Conservation (phyloP, 305 asterid species). For the Fraxinus sp. region DNA sequence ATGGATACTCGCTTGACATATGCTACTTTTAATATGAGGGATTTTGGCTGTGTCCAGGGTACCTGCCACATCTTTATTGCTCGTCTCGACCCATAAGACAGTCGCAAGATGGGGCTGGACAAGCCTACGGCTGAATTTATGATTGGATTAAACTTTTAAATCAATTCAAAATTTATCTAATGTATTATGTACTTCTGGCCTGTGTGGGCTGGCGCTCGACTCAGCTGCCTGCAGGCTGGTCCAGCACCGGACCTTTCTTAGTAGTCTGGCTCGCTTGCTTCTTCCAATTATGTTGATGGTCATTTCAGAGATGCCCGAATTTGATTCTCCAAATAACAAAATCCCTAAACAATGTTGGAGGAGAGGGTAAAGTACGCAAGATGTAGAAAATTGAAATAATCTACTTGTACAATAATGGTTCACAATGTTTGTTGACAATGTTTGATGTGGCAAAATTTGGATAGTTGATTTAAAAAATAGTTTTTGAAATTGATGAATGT, state of each 20-base stretch:
- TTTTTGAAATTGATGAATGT: too few species aligned
- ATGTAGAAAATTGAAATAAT: background rate
- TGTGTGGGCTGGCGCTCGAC: background rate
- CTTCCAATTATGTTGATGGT: background rate
- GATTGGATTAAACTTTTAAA: background rate
- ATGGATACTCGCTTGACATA: slow-evolving; percentile 5
- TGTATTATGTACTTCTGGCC: background rate
- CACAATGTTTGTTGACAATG: too few species aligned
- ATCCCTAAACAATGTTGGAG: background rate
- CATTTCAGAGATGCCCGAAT: background rate
- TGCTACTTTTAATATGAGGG: background rate
- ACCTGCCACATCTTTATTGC: background rate
- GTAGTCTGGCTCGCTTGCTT: background rate
- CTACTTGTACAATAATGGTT: too few species aligned
- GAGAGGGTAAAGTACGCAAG: background rate
- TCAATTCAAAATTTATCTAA: background rate
- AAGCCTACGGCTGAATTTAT: background rate
- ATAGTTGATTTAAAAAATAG: too few species aligned
- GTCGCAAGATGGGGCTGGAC: background rate
- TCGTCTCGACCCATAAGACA: background rate
- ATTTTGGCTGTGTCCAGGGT: background rate
- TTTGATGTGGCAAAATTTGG: too few species aligned
- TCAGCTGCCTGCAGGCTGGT: background rate
- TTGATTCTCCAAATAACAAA: background rate
- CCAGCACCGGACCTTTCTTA: background rate